Conservation (phyloP, 139 green algal genomes). For the Picochlorum sp. region DNA sequence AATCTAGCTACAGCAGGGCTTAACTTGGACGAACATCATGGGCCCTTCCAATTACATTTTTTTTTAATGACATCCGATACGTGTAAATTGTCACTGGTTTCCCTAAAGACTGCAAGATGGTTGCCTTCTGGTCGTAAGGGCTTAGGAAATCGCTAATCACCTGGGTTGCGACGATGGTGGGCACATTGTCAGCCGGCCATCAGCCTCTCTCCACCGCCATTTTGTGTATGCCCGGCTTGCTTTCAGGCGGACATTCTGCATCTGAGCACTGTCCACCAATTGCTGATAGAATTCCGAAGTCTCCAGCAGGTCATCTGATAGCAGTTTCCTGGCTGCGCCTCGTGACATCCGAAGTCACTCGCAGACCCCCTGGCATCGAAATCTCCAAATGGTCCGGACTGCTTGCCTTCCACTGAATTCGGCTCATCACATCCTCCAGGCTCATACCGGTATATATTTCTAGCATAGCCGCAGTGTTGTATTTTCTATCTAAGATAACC, state of each 20-base stretch:
- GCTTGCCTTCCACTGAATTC: constrained; percentile 58
- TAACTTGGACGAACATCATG: no score
- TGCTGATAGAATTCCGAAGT: constrained; percentile 70
- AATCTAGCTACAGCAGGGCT: constrained; percentile 23
- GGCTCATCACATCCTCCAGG: constrained; percentile 6
- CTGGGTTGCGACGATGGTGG: constrained; percentile 70
- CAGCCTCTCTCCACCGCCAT: constrained; percentile 57
- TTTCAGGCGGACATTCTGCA: constrained; percentile 45
- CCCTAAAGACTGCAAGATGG: constrained; percentile 18
- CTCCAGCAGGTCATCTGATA: constrained; percentile 37
- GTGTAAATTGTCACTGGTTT: constrained; percentile 66
- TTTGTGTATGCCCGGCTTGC: constrained; percentile 81
- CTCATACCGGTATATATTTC: constrained; percentile 37
- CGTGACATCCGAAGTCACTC: constrained; percentile 48
- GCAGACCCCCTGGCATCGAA: constrained; percentile 24
- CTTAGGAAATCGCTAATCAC: constrained; percentile 77
- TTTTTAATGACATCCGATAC: constrained; percentile 36
- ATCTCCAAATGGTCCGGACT: constrained; percentile 64
- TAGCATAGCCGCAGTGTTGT: constrained; percentile 66
- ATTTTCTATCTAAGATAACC: constrained; percentile 63
- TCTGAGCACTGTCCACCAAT: constrained; percentile 14
- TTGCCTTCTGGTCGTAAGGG: constrained; percentile 45
- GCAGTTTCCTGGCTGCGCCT: constrained; percentile 28
- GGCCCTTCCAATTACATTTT: background rate
- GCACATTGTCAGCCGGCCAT: constrained; percentile 13